These are phyloP conservation scores for Zoysia matrella DNA, from an alignment of 202 grass and related monocot genomes.

Conservation along the genomic window DNA sequence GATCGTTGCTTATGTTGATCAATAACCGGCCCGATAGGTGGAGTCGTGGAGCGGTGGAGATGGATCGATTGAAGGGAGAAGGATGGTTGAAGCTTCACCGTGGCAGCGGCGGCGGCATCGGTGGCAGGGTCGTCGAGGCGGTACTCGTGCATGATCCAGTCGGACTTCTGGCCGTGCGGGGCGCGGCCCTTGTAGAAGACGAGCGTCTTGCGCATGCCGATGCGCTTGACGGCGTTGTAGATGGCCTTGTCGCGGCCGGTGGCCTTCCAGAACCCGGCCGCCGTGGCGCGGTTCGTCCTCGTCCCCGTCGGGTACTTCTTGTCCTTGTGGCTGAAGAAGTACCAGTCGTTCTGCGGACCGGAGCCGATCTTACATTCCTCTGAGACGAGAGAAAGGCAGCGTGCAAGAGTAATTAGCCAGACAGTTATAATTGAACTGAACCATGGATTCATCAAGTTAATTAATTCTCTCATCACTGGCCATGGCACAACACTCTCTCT, in stretches of 20 bases:
- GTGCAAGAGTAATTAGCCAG: background rate
- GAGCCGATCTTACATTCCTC: slow-evolving; percentile 94
- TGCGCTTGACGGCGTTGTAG: slow-evolving; percentile 75
- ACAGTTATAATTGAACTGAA: background rate
- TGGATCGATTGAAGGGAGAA: background rate
- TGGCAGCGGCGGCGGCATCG: background rate
- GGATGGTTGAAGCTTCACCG: slow-evolving; percentile 31
- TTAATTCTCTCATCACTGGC: background rate
- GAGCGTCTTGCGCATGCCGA: slow-evolving; percentile 99
- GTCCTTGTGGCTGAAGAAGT: slow-evolving; percentile 99
- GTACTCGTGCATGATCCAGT: slow-evolving; percentile 99
- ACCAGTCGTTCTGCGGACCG: slow-evolving; percentile 96
- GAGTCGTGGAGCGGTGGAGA: background rate
- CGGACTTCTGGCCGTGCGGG: slow-evolving; percentile 87
- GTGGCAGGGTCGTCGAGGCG: slow-evolving; percentile 67
- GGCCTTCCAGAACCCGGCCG: slow-evolving; percentile 94
- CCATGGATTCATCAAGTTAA: background rate
- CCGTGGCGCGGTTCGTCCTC: slow-evolving; percentile 85
- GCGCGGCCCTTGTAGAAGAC: slow-evolving; percentile 98
- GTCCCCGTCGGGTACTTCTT: slow-evolving; percentile 99
- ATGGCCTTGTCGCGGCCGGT: slow-evolving; percentile 98
- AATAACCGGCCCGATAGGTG: too few species aligned
- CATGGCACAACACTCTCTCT: background rate
- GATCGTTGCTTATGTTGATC: too few species aligned
- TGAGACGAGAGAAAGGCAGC: slow-evolving; percentile 1